Conservation (phyloP, 352 stramenopile species). For the Globisporangium apiculatum region DNA sequence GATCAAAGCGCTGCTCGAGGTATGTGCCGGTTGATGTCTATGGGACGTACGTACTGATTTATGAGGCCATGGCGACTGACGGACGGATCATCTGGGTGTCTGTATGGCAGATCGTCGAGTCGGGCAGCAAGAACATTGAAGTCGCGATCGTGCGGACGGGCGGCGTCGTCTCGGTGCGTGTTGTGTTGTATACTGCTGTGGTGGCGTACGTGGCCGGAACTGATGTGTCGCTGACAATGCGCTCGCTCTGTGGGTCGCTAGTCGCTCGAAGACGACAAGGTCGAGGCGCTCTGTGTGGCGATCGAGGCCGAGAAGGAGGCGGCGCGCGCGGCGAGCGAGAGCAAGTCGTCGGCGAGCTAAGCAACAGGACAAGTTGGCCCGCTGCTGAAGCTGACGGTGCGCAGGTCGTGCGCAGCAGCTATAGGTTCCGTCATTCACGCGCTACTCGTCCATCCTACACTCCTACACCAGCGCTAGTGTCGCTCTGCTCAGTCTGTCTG, state of each 20-base stretch:
- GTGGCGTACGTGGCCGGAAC: too few species aligned
- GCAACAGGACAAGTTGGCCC: too few species aligned
- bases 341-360: slow-evolving; percentile 52
- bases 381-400: too few species aligned
- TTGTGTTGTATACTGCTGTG: too few species aligned
- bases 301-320: slow-evolving; percentile 85
- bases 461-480: too few species aligned
- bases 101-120: slow-evolving; percentile 87
- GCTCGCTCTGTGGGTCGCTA: slow-evolving; percentile 14
- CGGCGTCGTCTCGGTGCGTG: slow-evolving; percentile 61
- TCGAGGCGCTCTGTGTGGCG: slow-evolving; percentile 70
- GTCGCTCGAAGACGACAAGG: slow-evolving; percentile 67
- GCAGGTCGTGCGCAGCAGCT: too few species aligned
- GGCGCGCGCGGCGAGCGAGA: slow-evolving; percentile 62
- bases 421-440: too few species aligned
- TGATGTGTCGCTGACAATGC: neutral
- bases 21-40: neutral
- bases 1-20: slow-evolving; percentile 95
- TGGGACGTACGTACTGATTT: too few species aligned
- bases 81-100: neutral
- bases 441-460: too few species aligned
- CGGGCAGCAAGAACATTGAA: slow-evolving; percentile 99
- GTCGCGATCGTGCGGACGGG: slow-evolving; percentile 90
- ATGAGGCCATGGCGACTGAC: neutral
- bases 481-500: too few species aligned